Conservation (phyloP, 805 yeast genomes). For the Wickerhamomyces mucosus region DNA sequence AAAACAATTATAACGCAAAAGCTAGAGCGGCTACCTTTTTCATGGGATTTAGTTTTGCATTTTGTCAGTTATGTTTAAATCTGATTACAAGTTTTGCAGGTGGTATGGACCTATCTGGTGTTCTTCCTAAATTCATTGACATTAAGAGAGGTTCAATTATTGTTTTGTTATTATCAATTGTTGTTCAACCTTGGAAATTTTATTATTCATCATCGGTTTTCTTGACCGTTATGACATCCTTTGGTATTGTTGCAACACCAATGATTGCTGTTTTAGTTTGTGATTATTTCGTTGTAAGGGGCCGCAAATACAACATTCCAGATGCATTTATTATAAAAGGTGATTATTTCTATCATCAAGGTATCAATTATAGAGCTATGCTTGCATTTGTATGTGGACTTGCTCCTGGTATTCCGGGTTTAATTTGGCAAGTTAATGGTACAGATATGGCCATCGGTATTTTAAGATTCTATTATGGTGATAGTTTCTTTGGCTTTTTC, state of each 20-base stretch:
- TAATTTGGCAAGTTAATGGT: conserved; percentile 26
- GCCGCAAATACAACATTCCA: conserved; percentile 23
- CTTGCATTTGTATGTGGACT: conserved; percentile 30
- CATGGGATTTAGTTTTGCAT: conserved; percentile 25
- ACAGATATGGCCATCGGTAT: conserved; percentile 26
- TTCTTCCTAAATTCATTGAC: conserved; percentile 17
- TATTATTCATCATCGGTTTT: conserved; percentile 24
- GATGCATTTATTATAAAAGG: conserved; percentile 24
- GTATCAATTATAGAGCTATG: conserved; percentile 34
- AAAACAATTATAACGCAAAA: conserved; percentile 23
- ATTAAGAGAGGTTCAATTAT: conserved; percentile 29
- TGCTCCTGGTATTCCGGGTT: conserved; percentile 44
- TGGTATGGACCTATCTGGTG: conserved; percentile 20
- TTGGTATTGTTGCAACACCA: conserved; percentile 27
- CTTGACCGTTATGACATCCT: conserved; percentile 25
- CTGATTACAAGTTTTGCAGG: conserved; percentile 28
- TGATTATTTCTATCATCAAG: conserved; percentile 27
- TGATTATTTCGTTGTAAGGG: conserved; percentile 30
- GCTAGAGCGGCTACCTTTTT: conserved; percentile 34
- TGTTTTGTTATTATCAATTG: conserved; percentile 23
- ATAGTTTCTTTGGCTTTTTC: conserved; percentile 31
- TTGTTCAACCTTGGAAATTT: conserved; percentile 29
- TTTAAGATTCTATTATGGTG: conserved; percentile 33
- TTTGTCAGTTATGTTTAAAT: conserved; percentile 28
- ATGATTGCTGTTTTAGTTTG: conserved; percentile 27